phyloP scores from a whole-genome alignment of 2,329 filamentous ascomycete species.

The Teratosphaeria zuluensis region DNA sequence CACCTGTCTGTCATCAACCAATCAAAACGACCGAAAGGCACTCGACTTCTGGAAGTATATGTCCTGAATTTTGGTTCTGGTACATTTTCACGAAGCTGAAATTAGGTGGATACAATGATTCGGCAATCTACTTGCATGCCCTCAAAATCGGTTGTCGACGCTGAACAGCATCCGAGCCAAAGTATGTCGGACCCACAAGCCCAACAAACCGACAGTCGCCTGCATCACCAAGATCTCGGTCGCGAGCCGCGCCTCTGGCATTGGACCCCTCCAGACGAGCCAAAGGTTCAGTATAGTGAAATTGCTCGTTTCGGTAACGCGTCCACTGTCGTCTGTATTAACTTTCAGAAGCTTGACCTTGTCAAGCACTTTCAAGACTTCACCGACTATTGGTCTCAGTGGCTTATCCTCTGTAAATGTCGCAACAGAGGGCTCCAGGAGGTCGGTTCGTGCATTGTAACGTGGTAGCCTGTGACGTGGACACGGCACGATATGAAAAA shows the following conservation, averaged over 20 bases:
- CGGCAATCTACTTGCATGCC: background rate
- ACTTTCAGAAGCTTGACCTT: slow-evolving; percentile 59
- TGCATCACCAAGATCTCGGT: slow-evolving; percentile 75
- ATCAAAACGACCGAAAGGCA: background rate
- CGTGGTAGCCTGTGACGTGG: slow-evolving; percentile 83
- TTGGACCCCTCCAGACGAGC: slow-evolving; percentile 88
- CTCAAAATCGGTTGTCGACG: slow-evolving; percentile 57
- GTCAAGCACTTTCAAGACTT: slow-evolving; percentile 58
- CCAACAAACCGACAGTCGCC: slow-evolving; percentile 63
- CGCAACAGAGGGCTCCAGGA: slow-evolving; percentile 79
- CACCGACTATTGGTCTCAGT: slow-evolving; percentile 54
- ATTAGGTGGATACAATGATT: background rate
- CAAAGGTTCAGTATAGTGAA: slow-evolving; percentile 91
- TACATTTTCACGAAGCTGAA: background rate
- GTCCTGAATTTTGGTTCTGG: too few species aligned
- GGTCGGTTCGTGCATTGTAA: slow-evolving; percentile 75
- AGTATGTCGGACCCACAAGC: slow-evolving; percentile 74
- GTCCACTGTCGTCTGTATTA: slow-evolving; percentile 55
- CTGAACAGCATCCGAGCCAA: slow-evolving; percentile 83
- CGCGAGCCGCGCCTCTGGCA: slow-evolving; percentile 76
- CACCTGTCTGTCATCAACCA: background rate
- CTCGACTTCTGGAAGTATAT: too few species aligned
- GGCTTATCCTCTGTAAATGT: slow-evolving; percentile 55
- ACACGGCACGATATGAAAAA: slow-evolving; percentile 84
- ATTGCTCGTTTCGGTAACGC: slow-evolving; percentile 74